A percentile compares a stretch with the other conserved stretches of the same genome.
These are phyloP conservation scores for Boeremia exigua DNA, from an alignment of 2,329 filamentous ascomycete species.

Conservation along the genomic window DNA sequence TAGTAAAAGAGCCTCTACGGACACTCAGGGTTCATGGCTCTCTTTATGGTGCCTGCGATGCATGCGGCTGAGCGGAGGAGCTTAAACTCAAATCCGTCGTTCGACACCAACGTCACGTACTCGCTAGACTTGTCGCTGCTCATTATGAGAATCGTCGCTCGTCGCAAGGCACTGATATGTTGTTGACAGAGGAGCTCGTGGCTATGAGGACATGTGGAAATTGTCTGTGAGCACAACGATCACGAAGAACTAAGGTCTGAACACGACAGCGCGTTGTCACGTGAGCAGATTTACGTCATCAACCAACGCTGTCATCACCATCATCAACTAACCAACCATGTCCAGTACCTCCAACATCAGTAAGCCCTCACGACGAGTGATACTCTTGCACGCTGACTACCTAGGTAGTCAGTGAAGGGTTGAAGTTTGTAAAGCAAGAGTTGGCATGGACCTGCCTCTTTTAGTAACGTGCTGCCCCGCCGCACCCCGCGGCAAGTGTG, in stretches of 20 bases:
- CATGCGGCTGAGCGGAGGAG: conserved; percentile 73
- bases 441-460: conserved; percentile 15
- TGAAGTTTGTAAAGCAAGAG: not conserved
- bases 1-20: conserved; percentile 29
- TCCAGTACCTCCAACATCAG: not conserved
- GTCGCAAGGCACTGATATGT: not conserved
- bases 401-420: too few species aligned
- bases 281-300: conserved; percentile 2
- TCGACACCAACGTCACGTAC: conserved; percentile 78
- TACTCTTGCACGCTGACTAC: not conserved
- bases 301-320: not conserved
- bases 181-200: not conserved
- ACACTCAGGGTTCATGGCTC: conserved; percentile 76
- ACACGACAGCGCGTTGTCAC: conserved; percentile 10
- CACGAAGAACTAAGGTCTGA: not conserved
- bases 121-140: conserved; percentile 55
- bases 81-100: conserved; percentile 78
- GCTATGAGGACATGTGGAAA: not conserved
- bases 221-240: not conserved
- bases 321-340: not conserved
- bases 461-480: conserved; percentile 9
- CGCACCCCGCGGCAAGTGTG: conserved; percentile 8
- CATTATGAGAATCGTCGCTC: conserved; percentile 19
- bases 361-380: not conserved
- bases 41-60: conserved; percentile 73